Percentiles rank a stretch among this genome's conserved stretches.
Evolutionary conservation across 2,329 filamentous ascomycete species (phyloP).

Genomic region (Leptographium wingfieldii): DNA sequence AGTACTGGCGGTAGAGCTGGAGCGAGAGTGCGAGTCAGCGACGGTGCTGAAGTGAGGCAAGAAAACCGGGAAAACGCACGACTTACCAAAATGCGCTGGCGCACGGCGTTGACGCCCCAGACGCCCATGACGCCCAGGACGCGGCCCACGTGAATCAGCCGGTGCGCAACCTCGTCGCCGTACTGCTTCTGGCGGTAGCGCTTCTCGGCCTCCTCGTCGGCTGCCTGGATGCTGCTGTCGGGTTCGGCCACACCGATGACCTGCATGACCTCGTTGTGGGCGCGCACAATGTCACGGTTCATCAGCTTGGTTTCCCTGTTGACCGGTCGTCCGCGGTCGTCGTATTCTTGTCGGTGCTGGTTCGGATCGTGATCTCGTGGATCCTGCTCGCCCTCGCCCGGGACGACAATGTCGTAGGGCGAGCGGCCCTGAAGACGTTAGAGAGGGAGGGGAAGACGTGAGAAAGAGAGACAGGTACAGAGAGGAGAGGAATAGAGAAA

Average conservation of each 20-base stretch:
- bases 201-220: slow-evolving; percentile 26
- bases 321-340: slow-evolving; percentile 41
- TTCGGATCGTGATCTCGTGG: slow-evolving; percentile 23
- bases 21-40: not conserved
- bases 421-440: slow-evolving; percentile 37
- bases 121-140: slow-evolving; percentile 28
- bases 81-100: slow-evolving; percentile 40
- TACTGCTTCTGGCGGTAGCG: slow-evolving; percentile 31
- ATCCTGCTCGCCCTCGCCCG: slow-evolving; percentile 32
- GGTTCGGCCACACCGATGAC: slow-evolving; percentile 50
- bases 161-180: slow-evolving; percentile 33
- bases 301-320: slow-evolving; percentile 42
- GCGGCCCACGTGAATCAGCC: slow-evolving; percentile 22
- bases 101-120: slow-evolving; percentile 40
- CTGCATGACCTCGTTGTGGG: slow-evolving; percentile 51
- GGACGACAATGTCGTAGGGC: slow-evolving; percentile 45
- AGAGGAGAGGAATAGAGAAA: not conserved
- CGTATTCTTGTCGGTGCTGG: slow-evolving; percentile 36
- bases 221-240: slow-evolving; percentile 26
- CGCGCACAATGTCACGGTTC: slow-evolving; percentile 43
- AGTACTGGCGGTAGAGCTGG: slow-evolving; percentile 39
- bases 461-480: not conserved
- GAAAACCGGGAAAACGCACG: not conserved
- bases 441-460: not conserved
- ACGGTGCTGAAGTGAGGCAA: not conserved